Conservation (phyloP, 257 asterid species). For the Knoxia roxburghii region DNA sequence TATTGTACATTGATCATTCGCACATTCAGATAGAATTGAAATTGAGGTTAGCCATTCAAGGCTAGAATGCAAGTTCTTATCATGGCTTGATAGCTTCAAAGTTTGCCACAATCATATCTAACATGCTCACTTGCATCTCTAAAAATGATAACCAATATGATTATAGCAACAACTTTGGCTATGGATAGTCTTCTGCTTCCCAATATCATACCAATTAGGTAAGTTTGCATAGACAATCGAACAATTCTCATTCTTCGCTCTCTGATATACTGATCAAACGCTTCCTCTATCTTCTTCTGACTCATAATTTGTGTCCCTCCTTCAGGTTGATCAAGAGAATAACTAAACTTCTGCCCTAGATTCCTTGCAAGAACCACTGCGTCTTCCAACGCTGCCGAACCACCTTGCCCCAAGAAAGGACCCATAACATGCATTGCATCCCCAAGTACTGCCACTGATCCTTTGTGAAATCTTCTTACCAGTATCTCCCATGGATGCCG, state of each 20-base stretch:
- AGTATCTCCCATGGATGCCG: slow-evolving; percentile 39
- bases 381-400: slow-evolving; percentile 33
- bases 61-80: too few species aligned
- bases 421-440: slow-evolving; percentile 53
- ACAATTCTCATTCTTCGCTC: slow-evolving; percentile 36
- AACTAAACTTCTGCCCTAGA: slow-evolving; percentile 14
- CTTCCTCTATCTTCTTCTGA: slow-evolving; percentile 13
- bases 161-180: neutral
- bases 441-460: slow-evolving; percentile 30
- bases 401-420: slow-evolving; percentile 40
- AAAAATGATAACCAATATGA: neutral
- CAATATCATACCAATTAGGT: slow-evolving; percentile 18
- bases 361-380: slow-evolving; percentile 41
- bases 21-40: too few species aligned
- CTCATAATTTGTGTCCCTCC: neutral
- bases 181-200: slow-evolving; percentile 10
- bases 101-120: neutral
- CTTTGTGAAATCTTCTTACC: slow-evolving; percentile 19
- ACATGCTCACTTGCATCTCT: neutral
- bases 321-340: neutral
- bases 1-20: too few species aligned
- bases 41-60: too few species aligned
- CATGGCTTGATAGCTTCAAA: neutral
- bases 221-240: slow-evolving; percentile 28
- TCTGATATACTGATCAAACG: slow-evolving; percentile 25